Evolutionary conservation across 345 rosid genomes (phyloP).

Genomic region (Excoecaria cochinchinensis): DNA sequence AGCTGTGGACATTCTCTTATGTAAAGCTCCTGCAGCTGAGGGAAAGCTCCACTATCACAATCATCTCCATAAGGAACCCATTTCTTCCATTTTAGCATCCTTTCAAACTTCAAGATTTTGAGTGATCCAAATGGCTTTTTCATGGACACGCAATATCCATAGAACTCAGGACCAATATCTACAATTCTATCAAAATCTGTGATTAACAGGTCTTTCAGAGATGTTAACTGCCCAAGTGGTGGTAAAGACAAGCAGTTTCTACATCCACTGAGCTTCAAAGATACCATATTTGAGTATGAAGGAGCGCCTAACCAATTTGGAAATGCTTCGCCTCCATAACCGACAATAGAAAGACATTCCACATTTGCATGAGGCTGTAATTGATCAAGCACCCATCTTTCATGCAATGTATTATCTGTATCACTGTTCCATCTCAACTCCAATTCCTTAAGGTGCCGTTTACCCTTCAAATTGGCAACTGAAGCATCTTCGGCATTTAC

Average conservation of each 20-base stretch:
- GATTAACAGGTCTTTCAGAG: slow-evolving; percentile 4
- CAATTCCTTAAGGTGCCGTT: slow-evolving; percentile 7
- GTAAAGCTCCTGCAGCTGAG: slow-evolving; percentile 14
- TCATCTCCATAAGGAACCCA: neutral
- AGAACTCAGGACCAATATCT: slow-evolving; percentile 9
- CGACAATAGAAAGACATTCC: slow-evolving; percentile 4
- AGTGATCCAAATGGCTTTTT: slow-evolving; percentile 12
- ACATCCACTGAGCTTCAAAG: slow-evolving; percentile 11
- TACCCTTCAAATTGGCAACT: slow-evolving; percentile 10
- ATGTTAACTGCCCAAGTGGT: slow-evolving; percentile 7
- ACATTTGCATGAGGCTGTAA: slow-evolving; percentile 12
- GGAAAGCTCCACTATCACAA: slow-evolving; percentile 1
- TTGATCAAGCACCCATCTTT: slow-evolving; percentile 12
- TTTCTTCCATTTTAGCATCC: neutral
- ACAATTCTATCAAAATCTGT: neutral
- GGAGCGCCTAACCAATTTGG: slow-evolving; percentile 5
- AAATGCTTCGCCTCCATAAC: slow-evolving; percentile 1
- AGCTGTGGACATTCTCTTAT: slow-evolving; percentile 11
- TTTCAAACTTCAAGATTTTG: slow-evolving; percentile 10
- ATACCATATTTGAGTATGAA: neutral
- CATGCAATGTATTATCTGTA: neutral
- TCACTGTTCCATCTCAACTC: slow-evolving; percentile 10
- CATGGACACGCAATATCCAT: neutral
- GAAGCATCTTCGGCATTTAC: slow-evolving; percentile 9
- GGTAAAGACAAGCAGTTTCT: neutral